Evolutionary conservation across 2,329 filamentous ascomycete species (phyloP), one percentile per base, ranked within the genome.

Genomic region (Hypoxylon sp.): DNA sequence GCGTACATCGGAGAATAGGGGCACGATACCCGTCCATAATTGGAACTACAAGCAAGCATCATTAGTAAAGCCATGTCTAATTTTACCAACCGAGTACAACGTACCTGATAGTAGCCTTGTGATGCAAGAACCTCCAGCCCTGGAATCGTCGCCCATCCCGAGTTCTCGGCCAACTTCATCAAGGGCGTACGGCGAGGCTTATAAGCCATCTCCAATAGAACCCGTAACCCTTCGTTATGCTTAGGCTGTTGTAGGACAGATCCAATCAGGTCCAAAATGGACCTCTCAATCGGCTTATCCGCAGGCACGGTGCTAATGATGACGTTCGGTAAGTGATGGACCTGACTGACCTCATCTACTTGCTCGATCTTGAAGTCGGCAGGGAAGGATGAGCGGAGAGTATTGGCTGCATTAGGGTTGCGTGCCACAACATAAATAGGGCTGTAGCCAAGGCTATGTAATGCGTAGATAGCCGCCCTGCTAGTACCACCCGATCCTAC

Each of bases 181-280:
- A 97, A 81, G 6, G 91, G 88, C 3, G 96, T 99, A 58, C 92
- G 87, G 0, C 87, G 84, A 19, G 96, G 96, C 80, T 95, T 97
- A 81, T 99, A 99, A 1, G 96, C 95, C 94, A 99, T 97, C 80
- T 99, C 96, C 3, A 98, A 82, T 67, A 98, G 81, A 11, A 96
- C 87, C 19, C 87, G 86, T 26, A 80, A 81, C 5, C 80, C 80
- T 57, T 24, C 63, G 63, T 70, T 76, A 78, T 74, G 60, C 75
- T 67, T 75, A 78, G 70, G 73, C 78, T 79, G 80, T 64, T 83
- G 81, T n/a, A 90, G 77, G 35, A 89, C 75, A 14, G 84, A 80
- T 4, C 82, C 80, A 9, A 98, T 81, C 1, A 92, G 84, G 73
- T 90, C 88, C 22, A 87, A 85, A 80, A 97, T 90, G 10, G 81